These are phyloP conservation scores for Lantana camara DNA, from an alignment of 257 asterid genomes.

Conservation along the genomic window DNA sequence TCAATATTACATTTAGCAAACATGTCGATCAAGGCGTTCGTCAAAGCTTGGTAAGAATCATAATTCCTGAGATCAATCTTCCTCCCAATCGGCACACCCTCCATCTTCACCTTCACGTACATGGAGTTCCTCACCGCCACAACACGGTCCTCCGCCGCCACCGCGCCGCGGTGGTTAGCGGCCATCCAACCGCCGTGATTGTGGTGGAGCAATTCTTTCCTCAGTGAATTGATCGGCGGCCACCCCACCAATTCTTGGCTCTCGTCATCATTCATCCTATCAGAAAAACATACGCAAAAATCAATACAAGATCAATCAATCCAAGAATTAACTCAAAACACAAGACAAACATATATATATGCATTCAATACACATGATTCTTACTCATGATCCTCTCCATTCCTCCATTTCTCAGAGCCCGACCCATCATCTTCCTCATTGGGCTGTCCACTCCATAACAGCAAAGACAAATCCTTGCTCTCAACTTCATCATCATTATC, in stretches of 20 bases:
- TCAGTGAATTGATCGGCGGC: slow-evolving; percentile 47
- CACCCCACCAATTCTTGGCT: slow-evolving; percentile 39
- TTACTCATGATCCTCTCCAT: slow-evolving; percentile 26
- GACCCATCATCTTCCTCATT: slow-evolving; percentile 33
- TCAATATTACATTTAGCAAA: slow-evolving; percentile 42
- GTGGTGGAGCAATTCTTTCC: slow-evolving; percentile 35
- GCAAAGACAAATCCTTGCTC: slow-evolving; percentile 35
- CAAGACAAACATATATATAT: no score
- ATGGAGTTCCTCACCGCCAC: slow-evolving; percentile 23
- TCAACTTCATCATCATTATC: slow-evolving; percentile 26
- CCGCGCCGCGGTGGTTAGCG: slow-evolving; percentile 1
- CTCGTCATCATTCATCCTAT: slow-evolving; percentile 35
- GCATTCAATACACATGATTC: background rate
- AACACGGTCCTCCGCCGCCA: background rate
- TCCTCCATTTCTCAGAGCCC: background rate
- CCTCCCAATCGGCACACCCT: slow-evolving; percentile 54
- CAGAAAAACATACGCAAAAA: no score
- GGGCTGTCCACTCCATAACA: slow-evolving; percentile 54
- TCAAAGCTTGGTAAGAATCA: slow-evolving; percentile 42
- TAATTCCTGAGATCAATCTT: slow-evolving; percentile 45
- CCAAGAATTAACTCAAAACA: no score
- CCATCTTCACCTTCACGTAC: slow-evolving; percentile 67
- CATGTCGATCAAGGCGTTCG: slow-evolving; percentile 43
- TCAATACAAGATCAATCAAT: no score
- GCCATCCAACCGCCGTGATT: slow-evolving; percentile 30